Evolutionary conservation across 2,329 filamentous ascomycete species (phyloP), one percentile per base, ranked within the genome.

Genomic region (Fusarium sp.): DNA sequence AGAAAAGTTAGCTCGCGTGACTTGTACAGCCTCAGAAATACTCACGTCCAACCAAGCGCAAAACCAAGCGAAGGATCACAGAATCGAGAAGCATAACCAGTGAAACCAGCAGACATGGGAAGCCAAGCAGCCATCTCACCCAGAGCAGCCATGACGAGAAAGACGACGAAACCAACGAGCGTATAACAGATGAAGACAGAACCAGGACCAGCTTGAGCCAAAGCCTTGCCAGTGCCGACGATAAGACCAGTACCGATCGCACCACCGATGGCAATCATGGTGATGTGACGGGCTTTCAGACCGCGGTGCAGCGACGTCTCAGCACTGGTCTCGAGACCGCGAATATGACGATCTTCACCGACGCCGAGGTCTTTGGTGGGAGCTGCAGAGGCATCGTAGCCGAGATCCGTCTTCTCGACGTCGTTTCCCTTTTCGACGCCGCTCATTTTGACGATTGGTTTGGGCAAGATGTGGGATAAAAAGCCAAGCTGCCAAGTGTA

Each of bases 81-180:
- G 83, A 94, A 96, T 52, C 93, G 88, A 67, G 90, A 88, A 29
- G 93, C 93, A 78, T 95, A 96, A 76, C 92, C 92, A 68, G 93
- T 93, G 81, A 96, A 97, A 74, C 93, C 93, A 79, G 92, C 90
- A 60, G 90, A 88, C 76, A 94, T 86, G 55, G 93, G 93, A 38
- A 96, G 81, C 92, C 92, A 96, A 57, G 93, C 89, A 13, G 93
- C 92, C 92, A 96, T 96, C 81, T 95, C 93, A 70, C 93, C 93
- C 7, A 96, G 88, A 62, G 89, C 91, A 64, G 90, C 91, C 92
- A 96, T 94, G 74, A 96, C 93, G 45, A 94, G 83, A 81, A 91
- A 96, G 73, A 95, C 93, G 66, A 96, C 82, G 50, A 91, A 82
- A 72, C 92, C 92, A 72, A 93, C 87, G 69, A 92, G 80, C 41